Base-by-base conservation (phyloP, 73 alveolate species). In the Loxodes magnus region DNA sequence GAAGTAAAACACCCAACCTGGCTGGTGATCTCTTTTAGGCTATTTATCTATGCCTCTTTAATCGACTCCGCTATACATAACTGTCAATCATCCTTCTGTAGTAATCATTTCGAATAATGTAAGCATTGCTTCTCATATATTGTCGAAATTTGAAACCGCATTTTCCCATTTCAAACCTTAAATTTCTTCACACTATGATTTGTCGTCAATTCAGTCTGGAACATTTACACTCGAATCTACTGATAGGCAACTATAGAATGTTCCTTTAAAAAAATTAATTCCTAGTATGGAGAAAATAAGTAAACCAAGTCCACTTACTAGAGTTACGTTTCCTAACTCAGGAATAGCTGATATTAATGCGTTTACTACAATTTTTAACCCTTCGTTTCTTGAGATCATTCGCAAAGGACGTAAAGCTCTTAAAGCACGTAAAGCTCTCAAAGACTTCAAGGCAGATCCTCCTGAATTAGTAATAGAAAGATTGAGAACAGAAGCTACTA, bases 371-470 rank as follows among this genome's bases (percentile, higher is more conserved):
- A 60, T 71, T 66, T 69, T 84, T 67, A 84, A 48, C n/a, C 92
- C 82, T 41, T 79, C 87, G 55, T 70, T 77, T 31, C 71, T 67
- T 6, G 87, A 69, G 16, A 79, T 82, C 75, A 79, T 57, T 38
- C 92, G 31, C 4, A 80, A 71, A 4, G 89, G 88, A 17, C 92
- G 29, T 6, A 84, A 52, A 0, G 89, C 88, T 54, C 88, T 57
- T 22, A 84, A 46, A n/a, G 90, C 87, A 67, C 92, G 59, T 56
- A 21, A 80, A 56, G 20, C 51, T 54, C 3, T 59, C 2, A 57
- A 12, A 42, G 60, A 62, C 19, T 60, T 36, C 22, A 68, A 16
- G 29, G 37, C 25, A 26, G 77, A 60, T 77, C 20, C 51, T 35
- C 4, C 70, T 63, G 71, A 14, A 31, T 54, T 67, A 59, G 20